Conservation (phyloP, 106 monocot genomes). For the Dendrobium nobile region DNA sequence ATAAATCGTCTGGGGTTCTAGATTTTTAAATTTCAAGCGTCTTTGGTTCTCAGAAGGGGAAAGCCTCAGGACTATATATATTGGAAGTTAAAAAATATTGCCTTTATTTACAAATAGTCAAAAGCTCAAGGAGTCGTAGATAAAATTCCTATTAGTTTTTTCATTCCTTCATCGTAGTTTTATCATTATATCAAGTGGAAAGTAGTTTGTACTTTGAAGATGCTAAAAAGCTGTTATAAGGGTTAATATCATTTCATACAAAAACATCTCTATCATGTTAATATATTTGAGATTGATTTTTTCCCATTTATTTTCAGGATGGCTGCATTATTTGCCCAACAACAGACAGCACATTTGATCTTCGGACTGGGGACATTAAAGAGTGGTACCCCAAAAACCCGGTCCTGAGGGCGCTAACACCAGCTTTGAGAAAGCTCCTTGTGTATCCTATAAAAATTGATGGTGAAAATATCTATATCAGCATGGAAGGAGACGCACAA, state of each 20-base stretch:
- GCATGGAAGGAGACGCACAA: conserved; percentile 24
- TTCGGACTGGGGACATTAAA: conserved; percentile 71
- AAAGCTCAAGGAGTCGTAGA: too few relatives aligned
- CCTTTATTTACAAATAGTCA: too few relatives aligned
- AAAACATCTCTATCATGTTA: background rate
- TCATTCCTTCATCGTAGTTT: too few relatives aligned
- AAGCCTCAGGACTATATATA: too few relatives aligned
- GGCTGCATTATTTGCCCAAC: conserved; percentile 96
- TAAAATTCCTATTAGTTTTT: too few relatives aligned
- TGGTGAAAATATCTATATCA: conserved; percentile 72
- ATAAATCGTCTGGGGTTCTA: too few relatives aligned
- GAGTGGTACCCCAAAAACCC: conserved; percentile 97
- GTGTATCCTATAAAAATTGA: conserved; percentile 75
- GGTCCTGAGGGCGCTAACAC: conserved; percentile 77
- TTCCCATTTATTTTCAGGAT: conserved; percentile 48
- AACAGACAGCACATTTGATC: conserved; percentile 97
- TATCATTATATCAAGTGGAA: too few relatives aligned
- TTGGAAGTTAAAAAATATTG: too few relatives aligned
- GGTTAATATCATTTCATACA: background rate
- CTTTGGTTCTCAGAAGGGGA: too few relatives aligned
- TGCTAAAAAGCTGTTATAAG: background rate
- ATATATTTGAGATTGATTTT: background rate
- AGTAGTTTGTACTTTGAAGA: too few relatives aligned
- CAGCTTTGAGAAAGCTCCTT: conserved; percentile 62
- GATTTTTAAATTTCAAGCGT: too few relatives aligned